Evolutionary conservation across 352 stramenopile species (phyloP).

Genomic region (Aphanomyces euteiches): DNA sequence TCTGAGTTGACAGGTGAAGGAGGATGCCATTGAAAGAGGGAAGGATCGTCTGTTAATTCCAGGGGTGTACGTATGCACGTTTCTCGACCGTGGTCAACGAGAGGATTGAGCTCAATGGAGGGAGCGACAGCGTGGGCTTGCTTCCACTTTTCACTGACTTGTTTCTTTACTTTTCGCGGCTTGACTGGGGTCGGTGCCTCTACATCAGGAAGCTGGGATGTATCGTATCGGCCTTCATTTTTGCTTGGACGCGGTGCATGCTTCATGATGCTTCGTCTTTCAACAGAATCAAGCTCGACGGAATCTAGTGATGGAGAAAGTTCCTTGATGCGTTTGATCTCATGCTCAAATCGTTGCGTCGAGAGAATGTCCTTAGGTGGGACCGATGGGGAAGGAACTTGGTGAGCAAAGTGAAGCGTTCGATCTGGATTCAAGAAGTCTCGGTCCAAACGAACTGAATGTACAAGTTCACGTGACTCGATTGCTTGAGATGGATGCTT

Average conservation of each 20-base stretch:
- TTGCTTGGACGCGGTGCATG: neutral
- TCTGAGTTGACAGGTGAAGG: neutral
- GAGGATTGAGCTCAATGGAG: neutral
- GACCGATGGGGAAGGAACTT: neutral
- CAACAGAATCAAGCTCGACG: slow-evolving; percentile 10
- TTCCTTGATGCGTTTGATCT: slow-evolving; percentile 5
- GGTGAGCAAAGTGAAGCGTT: slow-evolving; percentile 10
- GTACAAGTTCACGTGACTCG: neutral
- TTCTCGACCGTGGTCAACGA: slow-evolving; percentile 3
- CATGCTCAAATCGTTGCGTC: neutral
- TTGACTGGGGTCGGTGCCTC: slow-evolving; percentile 18
- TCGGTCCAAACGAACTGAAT: neutral
- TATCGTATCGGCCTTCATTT: neutral
- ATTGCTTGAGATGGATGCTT: neutral
- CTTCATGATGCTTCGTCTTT: neutral
- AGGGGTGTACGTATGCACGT: neutral
- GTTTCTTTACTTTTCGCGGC: slow-evolving; percentile 22
- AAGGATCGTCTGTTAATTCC: neutral
- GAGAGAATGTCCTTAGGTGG: neutral
- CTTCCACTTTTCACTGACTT: slow-evolving; percentile 23
- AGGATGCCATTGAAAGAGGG: neutral
- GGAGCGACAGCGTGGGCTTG: slow-evolving; percentile 3
- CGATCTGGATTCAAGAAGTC: slow-evolving; percentile 14
- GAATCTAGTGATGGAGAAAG: neutral
- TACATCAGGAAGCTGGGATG: neutral